Percentiles rank a stretch among this genome's conserved stretches.
These are phyloP conservation scores for Suillus brevipes DNA, from an alignment of 768 basidiomycete genomes.

Conservation along the genomic window DNA sequence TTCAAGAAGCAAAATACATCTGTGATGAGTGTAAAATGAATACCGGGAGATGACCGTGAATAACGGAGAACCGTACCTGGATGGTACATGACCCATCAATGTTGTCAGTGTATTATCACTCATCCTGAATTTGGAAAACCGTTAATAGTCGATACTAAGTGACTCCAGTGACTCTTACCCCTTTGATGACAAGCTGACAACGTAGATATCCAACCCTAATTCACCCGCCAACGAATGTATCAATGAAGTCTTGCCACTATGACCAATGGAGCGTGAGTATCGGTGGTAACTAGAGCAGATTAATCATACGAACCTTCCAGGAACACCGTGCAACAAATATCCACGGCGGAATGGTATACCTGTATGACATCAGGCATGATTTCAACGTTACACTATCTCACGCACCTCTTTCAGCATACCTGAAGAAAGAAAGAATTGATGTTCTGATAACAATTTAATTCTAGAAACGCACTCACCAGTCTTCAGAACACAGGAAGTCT, in stretches of 20 bases:
- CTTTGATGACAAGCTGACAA: constrained; percentile 84
- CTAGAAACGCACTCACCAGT: constrained; percentile 59
- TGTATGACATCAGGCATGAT: constrained; percentile 32
- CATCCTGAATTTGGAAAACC: constrained; percentile 53
- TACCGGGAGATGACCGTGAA: constrained; percentile 14
- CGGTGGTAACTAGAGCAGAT: constrained; percentile 5
- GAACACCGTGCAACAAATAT: constrained; percentile 82
- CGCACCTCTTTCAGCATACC: constrained; percentile 89
- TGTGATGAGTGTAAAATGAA: constrained; percentile 29
- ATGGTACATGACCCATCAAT: constrained; percentile 86
- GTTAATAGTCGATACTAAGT: constrained; percentile 6
- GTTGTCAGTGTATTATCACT: constrained; percentile 86
- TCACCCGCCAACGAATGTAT: constrained; percentile 86
- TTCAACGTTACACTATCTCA: constrained; percentile 22
- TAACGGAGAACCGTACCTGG: constrained; percentile 49
- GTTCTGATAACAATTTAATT: constrained; percentile 22
- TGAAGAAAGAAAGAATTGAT: constrained; percentile 31
- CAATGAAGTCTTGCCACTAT: constrained; percentile 81
- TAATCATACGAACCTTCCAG: constrained; percentile 60
- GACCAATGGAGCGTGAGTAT: constrained; percentile 17
- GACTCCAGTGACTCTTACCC: constrained; percentile 50
- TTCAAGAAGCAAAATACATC: constrained; percentile 91
- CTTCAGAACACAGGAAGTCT: constrained; percentile 81
- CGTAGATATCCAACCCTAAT: constrained; percentile 87
- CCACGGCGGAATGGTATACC: constrained; percentile 89